A percentile compares a stretch with the other conserved stretches of the same genome.
These are phyloP conservation scores for Fimicolochytrium jonesii DNA, from an alignment of 192 early-diverging fungal species.

Conservation along the genomic window DNA sequence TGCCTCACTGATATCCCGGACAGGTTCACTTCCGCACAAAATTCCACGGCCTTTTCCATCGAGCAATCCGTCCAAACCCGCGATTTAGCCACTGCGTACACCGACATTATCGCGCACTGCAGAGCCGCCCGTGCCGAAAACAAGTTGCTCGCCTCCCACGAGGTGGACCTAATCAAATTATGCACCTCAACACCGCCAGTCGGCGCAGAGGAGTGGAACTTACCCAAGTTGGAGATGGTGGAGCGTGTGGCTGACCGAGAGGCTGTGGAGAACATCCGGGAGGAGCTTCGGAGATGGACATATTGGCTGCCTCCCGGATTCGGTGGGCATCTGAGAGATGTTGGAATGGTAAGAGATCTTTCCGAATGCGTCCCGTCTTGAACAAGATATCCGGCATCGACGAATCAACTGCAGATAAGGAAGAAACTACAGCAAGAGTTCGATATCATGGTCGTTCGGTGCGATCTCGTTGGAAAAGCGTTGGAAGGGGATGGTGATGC, in stretches of 20 bases:
- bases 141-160: constrained; percentile 26
- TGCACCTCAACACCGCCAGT: constrained; percentile 36
- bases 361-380: too few relatives aligned
- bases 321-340: too few relatives aligned
- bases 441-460: constrained; percentile 35
- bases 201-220: constrained; percentile 31
- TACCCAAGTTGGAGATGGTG: constrained; percentile 7
- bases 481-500: constrained; percentile 36
- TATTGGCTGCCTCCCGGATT: constrained; percentile 45
- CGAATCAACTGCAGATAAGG: too few relatives aligned
- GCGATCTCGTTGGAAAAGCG: constrained; percentile 29
- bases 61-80: constrained; percentile 37
- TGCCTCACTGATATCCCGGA: too few relatives aligned
- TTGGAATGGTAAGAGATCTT: constrained; percentile 28
- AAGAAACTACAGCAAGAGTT: constrained; percentile 25
- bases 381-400: too few relatives aligned
- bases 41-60: too few relatives aligned
- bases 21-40: too few relatives aligned
- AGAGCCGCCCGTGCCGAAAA: constrained; percentile 23
- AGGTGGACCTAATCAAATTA: constrained; percentile 43
- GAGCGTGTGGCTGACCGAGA: constrained; percentile 25
- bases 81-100: constrained; percentile 35
- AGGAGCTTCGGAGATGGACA: constrained; percentile 32
- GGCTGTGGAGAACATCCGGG: constrained; percentile 29
- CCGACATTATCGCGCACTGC: constrained; percentile 25